Evolutionary conservation across 495 filamentous ascomycete species (phyloP).

Genomic region (Patellaria atrata): DNA sequence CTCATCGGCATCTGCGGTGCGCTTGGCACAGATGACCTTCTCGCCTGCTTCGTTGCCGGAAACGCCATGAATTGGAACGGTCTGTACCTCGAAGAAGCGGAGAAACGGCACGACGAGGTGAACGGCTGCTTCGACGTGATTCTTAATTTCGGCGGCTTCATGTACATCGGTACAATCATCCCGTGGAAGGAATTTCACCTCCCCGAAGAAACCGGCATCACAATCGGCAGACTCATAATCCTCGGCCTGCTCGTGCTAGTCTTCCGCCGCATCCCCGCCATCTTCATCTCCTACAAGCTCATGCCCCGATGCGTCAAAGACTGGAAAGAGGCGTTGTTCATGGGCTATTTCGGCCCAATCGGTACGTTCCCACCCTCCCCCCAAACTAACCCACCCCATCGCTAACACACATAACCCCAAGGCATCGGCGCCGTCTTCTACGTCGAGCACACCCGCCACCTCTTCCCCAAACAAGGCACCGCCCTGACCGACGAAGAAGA

Average conservation of each 20-base stretch:
- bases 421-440: slow-evolving; percentile 13
- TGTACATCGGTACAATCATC: slow-evolving; percentile 32
- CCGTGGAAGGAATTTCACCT: slow-evolving; percentile 16
- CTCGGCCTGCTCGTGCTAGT: slow-evolving; percentile 7
- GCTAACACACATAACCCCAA: not conserved
- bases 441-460: slow-evolving; percentile 37
- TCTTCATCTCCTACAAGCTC: slow-evolving; percentile 7
- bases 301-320: slow-evolving; percentile 7
- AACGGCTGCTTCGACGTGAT: slow-evolving; percentile 9
- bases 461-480: slow-evolving; percentile 36
- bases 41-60: slow-evolving; percentile 12
- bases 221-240: slow-evolving; percentile 6
- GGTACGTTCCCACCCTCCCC: slow-evolving; percentile 1
- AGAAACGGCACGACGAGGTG: slow-evolving; percentile 12
- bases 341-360: slow-evolving; percentile 13
- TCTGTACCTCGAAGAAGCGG: slow-evolving; percentile 7
- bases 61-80: slow-evolving; percentile 11
- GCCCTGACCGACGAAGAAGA: slow-evolving; percentile 35
- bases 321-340: slow-evolving; percentile 13
- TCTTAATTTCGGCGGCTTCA: slow-evolving; percentile 32
- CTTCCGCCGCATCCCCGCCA: slow-evolving; percentile 12
- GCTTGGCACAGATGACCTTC: slow-evolving; percentile 11
- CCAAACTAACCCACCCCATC: not conserved
- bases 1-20: slow-evolving; percentile 8
- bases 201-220: slow-evolving; percentile 9